Percentiles rank a stretch among this genome's conserved stretches.
Evolutionary conservation across 208 protist species (phyloP).

Genomic region (Trypanosoma congolense): DNA sequence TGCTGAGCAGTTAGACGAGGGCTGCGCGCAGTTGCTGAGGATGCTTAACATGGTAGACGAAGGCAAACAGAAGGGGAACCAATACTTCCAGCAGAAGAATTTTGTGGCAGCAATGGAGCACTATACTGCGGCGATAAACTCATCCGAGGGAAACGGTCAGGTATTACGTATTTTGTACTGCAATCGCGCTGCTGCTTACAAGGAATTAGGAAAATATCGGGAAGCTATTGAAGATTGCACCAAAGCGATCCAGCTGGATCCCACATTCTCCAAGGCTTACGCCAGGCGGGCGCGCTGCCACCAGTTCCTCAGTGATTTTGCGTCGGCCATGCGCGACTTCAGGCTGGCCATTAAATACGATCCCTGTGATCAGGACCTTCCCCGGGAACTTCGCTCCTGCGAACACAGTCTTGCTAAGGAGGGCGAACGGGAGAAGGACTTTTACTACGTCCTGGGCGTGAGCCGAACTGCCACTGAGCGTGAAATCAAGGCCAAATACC

Average conservation of each 20-base stretch:
- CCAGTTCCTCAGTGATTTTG: constrained; percentile 70
- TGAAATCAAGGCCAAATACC: constrained; percentile 85
- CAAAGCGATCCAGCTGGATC: constrained; percentile 72
- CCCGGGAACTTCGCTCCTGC: constrained; percentile 56
- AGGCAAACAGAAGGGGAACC: constrained; percentile 85
- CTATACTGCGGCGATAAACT: constrained; percentile 74
- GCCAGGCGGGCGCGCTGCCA: constrained; percentile 85
- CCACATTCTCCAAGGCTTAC: constrained; percentile 88
- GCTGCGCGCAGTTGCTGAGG: constrained; percentile 56
- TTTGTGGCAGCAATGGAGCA: constrained; percentile 64
- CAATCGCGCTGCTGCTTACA: constrained; percentile 88
- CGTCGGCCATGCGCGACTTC: constrained; percentile 82
- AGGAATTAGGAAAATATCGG: constrained; percentile 81
- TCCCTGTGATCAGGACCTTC: constrained; percentile 58
- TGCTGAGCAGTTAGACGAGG: constrained; percentile 58
- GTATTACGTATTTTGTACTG: constrained; percentile 89
- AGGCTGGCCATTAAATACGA: constrained; percentile 77
- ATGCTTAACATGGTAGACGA: constrained; percentile 78
- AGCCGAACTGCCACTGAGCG: constrained; percentile 54
- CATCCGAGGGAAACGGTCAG: constrained; percentile 62
- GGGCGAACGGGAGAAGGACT: constrained; percentile 81
- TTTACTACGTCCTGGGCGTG: constrained; percentile 83
- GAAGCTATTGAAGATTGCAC: constrained; percentile 88
- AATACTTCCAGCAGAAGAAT: constrained; percentile 71
- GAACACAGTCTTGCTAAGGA: constrained; percentile 72